These are phyloP conservation scores for Hondaea fermentalgiana DNA, from an alignment of 108 stramenopile genomes.

Conservation along the genomic window DNA sequence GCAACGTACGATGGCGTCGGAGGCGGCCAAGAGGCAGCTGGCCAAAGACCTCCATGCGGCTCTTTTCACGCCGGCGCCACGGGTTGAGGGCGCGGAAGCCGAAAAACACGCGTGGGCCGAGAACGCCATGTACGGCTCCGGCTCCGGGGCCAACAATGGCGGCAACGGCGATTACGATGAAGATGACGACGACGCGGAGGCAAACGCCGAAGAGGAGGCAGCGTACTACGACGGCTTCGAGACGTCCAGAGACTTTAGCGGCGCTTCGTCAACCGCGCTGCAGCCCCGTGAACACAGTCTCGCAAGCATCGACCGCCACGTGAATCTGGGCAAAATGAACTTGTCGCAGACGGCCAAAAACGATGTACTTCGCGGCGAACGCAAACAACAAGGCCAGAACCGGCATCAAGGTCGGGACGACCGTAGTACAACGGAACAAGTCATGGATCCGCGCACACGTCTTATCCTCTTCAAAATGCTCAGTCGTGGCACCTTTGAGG, in stretches of 20 bases:
- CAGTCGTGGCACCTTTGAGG: conserved; percentile 70
- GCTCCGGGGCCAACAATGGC: not conserved
- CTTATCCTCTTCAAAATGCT: conserved; percentile 91
- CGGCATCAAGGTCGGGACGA: conserved; percentile 85
- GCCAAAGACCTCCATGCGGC: not conserved
- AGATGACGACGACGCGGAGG: conserved; percentile 24
- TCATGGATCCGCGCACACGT: conserved; percentile 87
- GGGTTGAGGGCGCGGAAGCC: too few species aligned
- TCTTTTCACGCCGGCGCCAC: not conserved
- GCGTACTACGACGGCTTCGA: conserved; percentile 29
- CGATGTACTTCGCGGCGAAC: conserved; percentile 73
- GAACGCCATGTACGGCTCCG: not conserved
- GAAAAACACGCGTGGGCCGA: not conserved
- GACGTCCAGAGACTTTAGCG: conserved; percentile 17
- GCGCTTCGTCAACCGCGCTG: not conserved
- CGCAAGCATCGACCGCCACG: conserved; percentile 60
- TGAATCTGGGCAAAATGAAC: conserved; percentile 24
- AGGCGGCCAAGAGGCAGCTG: not conserved
- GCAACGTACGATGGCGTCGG: not conserved
- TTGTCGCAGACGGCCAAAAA: conserved; percentile 73
- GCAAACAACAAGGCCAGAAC: conserved; percentile 66
- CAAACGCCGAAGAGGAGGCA: conserved; percentile 42
- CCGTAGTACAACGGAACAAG: conserved; percentile 78
- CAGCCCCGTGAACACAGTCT: conserved; percentile 20
- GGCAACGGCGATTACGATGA: not conserved